A percentile compares a stretch with the other conserved stretches of the same genome.
Conservation (phyloP, 768 basidiomycete species). For the Mycena rosella region DNA sequence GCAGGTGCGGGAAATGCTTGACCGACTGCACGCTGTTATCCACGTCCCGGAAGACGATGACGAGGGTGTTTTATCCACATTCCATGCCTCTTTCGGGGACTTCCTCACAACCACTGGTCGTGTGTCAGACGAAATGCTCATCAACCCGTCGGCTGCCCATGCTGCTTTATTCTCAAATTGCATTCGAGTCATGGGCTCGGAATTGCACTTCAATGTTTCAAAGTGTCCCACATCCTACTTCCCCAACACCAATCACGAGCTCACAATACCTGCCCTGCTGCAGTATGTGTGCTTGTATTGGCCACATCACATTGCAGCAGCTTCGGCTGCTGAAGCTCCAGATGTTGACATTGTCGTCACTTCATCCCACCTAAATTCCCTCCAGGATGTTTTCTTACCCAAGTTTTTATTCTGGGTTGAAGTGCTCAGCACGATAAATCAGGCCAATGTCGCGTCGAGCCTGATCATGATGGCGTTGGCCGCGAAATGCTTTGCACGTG, state of each 20-base stretch:
- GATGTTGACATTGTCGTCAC: no score
- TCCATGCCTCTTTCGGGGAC: conserved; percentile 13
- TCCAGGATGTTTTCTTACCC: background rate
- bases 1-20: conserved; percentile 10
- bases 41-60: background rate
- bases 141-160: background rate
- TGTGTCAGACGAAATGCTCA: conserved; percentile 2
- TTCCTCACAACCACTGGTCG: conserved; percentile 7
- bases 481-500: background rate
- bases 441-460: no score
- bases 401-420: no score
- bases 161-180: conserved; percentile 13
- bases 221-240: conserved; percentile 12
- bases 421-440: no score
- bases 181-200: conserved; percentile 7
- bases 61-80: conserved; percentile 2
- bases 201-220: conserved; percentile 9
- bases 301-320: conserved; percentile 14
- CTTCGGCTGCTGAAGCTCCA: background rate
- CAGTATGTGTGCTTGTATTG: background rate
- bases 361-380: background rate
- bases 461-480: no score
- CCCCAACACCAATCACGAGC: conserved; percentile 1
- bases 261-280: background rate
- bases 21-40: conserved; percentile 10